Conservation (phyloP, 495 filamentous ascomycete genomes). For the Xeromyces bisporus region DNA sequence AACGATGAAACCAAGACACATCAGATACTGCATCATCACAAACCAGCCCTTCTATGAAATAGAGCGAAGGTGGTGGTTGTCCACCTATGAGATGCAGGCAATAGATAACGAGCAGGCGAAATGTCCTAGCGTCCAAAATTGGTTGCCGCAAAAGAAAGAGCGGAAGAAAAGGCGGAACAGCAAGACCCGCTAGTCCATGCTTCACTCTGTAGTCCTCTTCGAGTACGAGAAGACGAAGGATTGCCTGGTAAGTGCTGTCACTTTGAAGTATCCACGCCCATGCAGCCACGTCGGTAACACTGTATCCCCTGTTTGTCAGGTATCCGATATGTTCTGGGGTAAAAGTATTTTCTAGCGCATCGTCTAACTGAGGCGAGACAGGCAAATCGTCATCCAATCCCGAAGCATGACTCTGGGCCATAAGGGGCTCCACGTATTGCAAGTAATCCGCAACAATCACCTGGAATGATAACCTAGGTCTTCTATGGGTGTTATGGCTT, state of each 20-base stretch:
- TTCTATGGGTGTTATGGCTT: conserved; percentile 4
- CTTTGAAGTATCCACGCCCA: conserved; percentile 44
- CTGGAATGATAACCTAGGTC: conserved; percentile 14
- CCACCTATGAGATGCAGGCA: conserved; percentile 24
- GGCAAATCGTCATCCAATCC: not conserved
- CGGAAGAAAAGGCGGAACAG: conserved; percentile 32
- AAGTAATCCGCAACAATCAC: conserved; percentile 25
- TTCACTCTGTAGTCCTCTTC: conserved; percentile 10
- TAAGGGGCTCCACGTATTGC: conserved; percentile 17
- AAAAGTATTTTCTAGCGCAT: conserved; percentile 21
- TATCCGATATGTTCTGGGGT: conserved; percentile 11
- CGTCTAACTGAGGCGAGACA: conserved; percentile 5
- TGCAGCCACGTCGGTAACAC: conserved; percentile 30
- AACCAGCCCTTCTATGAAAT: not conserved
- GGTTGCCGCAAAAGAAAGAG: conserved; percentile 32
- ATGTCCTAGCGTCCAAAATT: conserved; percentile 20
- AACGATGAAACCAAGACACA: conserved; percentile 3
- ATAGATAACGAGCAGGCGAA: conserved; percentile 28
- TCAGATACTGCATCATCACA: conserved; percentile 5
- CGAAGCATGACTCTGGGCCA: conserved; percentile 5
- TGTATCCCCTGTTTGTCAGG: conserved; percentile 24
- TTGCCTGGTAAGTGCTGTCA: conserved; percentile 21
- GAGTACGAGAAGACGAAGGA: conserved; percentile 21
- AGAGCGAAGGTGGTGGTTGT: conserved; percentile 8
- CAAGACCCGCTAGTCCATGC: conserved; percentile 1